Evolutionary conservation across 139 green algal genomes (phyloP).

Genomic region (Klebsormidium nitens): DNA sequence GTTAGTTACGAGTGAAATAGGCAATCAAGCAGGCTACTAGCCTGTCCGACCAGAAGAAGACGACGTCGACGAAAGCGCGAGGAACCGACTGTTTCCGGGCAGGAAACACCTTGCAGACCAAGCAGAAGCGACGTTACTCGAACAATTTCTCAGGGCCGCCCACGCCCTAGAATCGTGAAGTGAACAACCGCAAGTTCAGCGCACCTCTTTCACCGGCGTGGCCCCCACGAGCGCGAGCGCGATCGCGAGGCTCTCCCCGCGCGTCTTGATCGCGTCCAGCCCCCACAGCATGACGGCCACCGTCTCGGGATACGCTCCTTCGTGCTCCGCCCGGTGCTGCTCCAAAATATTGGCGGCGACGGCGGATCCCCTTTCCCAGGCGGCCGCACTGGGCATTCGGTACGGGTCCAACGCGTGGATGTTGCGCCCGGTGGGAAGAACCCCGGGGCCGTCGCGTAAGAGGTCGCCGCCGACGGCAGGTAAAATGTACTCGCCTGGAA

Average conservation of each 20-base stretch:
- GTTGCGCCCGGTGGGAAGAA: constrained; percentile 94
- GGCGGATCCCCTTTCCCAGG: constrained; percentile 60
- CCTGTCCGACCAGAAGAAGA: too few relatives aligned
- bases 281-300: constrained; percentile 95
- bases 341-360: constrained; percentile 59
- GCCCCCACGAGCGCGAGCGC: constrained; percentile 80
- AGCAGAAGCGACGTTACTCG: too few relatives aligned
- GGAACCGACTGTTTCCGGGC: too few relatives aligned
- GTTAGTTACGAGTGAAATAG: too few relatives aligned
- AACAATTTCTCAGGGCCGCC: too few relatives aligned
- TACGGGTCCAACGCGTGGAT: constrained; percentile 98
- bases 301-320: constrained; percentile 78
- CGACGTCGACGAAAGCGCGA: too few relatives aligned
- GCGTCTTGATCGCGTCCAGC: constrained; percentile 96
- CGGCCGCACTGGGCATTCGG: constrained; percentile 82
- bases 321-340: constrained; percentile 58
- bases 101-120: too few relatives aligned
- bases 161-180: too few relatives aligned
- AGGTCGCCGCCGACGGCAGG: constrained; percentile 88
- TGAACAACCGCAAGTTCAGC: background rate
- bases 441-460: constrained; percentile 82
- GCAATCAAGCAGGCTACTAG: too few relatives aligned
- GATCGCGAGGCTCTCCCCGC: constrained; percentile 64
- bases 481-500: constrained; percentile 69
- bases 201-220: constrained; percentile 55